These are phyloP conservation scores for Begonia peltatifolia DNA, from an alignment of 306 rosid genomes.

Conservation along the genomic window DNA sequence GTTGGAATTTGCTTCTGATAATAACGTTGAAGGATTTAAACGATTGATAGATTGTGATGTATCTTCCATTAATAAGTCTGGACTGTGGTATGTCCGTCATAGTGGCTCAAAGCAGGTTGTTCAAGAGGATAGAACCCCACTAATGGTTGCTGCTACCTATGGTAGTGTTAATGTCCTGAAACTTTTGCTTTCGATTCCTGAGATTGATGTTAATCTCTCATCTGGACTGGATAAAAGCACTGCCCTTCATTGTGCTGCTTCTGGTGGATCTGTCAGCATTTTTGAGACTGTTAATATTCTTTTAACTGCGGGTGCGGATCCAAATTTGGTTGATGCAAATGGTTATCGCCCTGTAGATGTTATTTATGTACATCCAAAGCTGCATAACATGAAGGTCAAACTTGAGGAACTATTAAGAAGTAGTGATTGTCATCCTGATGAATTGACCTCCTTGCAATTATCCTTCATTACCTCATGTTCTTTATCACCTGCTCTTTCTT, in stretches of 20 bases:
- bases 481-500: background rate
- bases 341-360: conserved; percentile 53
- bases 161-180: conserved; percentile 56
- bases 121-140: conserved; percentile 48
- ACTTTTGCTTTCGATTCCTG: conserved; percentile 32
- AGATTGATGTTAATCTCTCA: conserved; percentile 37
- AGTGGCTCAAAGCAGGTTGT: conserved; percentile 50
- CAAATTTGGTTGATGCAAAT: conserved; percentile 28
- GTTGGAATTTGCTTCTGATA: conserved; percentile 63
- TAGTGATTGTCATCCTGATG: conserved; percentile 1
- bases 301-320: conserved; percentile 47
- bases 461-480: too few relatives aligned
- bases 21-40: conserved; percentile 50
- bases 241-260: conserved; percentile 86
- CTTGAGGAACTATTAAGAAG: conserved; percentile 45
- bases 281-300: conserved; percentile 44
- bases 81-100: conserved; percentile 49
- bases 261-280: conserved; percentile 48
- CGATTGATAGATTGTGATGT: conserved; percentile 24
- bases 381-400: conserved; percentile 5
- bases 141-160: conserved; percentile 67
- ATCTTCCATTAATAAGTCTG: conserved; percentile 31
- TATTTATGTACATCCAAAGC: conserved; percentile 42
- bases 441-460: too few relatives aligned
- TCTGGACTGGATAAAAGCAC: conserved; percentile 50